Percentiles rank a stretch among this genome's conserved stretches.
Evolutionary conservation across 1,284 basidiomycete genomes (phyloP).

Genomic region (Cutaneotrichosporon sp.): DNA sequence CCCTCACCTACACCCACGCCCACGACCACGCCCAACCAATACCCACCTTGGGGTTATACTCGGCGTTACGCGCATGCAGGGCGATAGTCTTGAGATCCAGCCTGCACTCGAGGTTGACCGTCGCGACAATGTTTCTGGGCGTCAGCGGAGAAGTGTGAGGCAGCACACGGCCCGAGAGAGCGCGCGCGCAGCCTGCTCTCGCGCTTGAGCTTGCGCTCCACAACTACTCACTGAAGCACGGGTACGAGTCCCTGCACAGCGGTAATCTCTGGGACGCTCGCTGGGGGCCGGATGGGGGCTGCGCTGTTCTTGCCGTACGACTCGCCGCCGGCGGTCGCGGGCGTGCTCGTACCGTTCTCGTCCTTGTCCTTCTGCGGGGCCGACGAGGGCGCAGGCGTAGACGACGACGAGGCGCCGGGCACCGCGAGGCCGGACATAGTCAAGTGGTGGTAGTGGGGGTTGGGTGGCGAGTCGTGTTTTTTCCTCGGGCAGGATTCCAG

Average conservation of each 20-base stretch:
- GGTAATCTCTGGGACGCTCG: constrained; percentile 62
- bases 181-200: no score
- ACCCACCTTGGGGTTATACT: constrained; percentile 99
- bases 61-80: constrained; percentile 94
- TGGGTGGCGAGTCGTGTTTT: constrained; percentile 1
- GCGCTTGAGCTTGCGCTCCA: no score
- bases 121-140: constrained; percentile 88
- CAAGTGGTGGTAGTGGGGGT: background rate
- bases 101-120: constrained; percentile 95
- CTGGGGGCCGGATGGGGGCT: constrained; percentile 17
- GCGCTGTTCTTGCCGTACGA: constrained; percentile 19
- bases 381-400: background rate
- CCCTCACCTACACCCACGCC: background rate
- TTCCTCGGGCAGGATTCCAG: background rate
- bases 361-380: constrained; percentile 6
- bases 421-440: constrained; percentile 28
- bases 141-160: no score
- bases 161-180: no score
- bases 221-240: constrained; percentile 74
- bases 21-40: no score
- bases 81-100: constrained; percentile 98
- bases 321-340: no score
- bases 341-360: background rate
- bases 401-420: constrained; percentile 10
- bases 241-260: constrained; percentile 92